phyloP scores from a whole-genome alignment of 371 early-diverging fungal species.

The Mucor indicus region DNA sequence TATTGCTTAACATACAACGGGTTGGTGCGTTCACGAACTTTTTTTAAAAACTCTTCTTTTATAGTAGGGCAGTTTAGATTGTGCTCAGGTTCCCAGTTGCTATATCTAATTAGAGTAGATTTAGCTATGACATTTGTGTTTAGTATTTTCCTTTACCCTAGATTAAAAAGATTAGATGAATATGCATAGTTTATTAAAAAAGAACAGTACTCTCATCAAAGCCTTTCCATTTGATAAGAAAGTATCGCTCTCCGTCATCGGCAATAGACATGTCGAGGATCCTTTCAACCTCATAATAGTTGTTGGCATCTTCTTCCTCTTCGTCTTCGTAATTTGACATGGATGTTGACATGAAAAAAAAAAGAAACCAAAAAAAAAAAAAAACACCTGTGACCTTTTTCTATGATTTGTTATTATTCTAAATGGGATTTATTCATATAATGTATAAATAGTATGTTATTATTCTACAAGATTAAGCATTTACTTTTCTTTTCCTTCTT shows the following conservation, averaged over 20 bases:
- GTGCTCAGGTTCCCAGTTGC: slow-evolving; percentile 24
- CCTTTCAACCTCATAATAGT: slow-evolving; percentile 17
- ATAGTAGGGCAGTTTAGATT: slow-evolving; percentile 14
- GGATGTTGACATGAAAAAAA: background rate
- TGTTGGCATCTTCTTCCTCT: slow-evolving; percentile 9
- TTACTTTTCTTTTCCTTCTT: slow-evolving; percentile 37
- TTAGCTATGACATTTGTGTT: background rate
- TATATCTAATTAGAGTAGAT: slow-evolving; percentile 6
- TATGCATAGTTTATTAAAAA: background rate
- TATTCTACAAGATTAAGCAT: slow-evolving; percentile 38
- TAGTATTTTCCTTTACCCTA: background rate
- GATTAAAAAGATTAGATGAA: background rate
- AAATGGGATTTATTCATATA: too few species aligned
- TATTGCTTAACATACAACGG: too few species aligned
- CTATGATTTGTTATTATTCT: too few species aligned
- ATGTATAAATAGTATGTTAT: too few species aligned
- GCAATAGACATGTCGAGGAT: slow-evolving; percentile 4
- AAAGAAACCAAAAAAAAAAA: too few species aligned
- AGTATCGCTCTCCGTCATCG: slow-evolving; percentile 1
- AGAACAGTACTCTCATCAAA: slow-evolving; percentile 19
- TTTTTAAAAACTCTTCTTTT: background rate
- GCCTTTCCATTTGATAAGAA: slow-evolving; percentile 24
- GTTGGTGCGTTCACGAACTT: too few species aligned
- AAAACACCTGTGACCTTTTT: too few species aligned
- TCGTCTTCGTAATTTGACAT: background rate